A percentile compares a stretch with the other conserved stretches of the same genome.
phyloP scores from a whole-genome alignment of 2,329 filamentous ascomycete genomes.

The Fusarium sp. region DNA sequence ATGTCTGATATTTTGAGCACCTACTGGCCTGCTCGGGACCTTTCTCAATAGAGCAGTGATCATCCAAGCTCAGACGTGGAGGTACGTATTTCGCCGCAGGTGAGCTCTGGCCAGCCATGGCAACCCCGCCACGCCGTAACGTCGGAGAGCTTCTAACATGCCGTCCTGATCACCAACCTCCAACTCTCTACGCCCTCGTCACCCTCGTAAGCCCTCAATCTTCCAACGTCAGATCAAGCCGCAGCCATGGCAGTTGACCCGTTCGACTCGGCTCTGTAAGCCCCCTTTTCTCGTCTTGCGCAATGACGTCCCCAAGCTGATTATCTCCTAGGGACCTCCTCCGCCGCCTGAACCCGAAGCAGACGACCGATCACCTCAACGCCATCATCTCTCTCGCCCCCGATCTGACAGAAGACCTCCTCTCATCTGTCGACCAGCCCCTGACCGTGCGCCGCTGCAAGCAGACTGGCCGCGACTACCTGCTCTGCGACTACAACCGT shows the following conservation, averaged over 20 bases:
- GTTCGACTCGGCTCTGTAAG: conserved; percentile 84
- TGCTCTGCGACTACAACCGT: conserved; percentile 99
- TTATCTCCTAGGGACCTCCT: conserved; percentile 84
- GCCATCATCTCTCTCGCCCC: conserved; percentile 91
- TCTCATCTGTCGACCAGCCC: conserved; percentile 97
- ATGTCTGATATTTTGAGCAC: background rate
- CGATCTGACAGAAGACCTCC: conserved; percentile 95
- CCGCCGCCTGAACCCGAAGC: conserved; percentile 94
- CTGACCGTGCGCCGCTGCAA: conserved; percentile 88
- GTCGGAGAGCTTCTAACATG: conserved; percentile 38
- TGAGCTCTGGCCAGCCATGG: conserved; percentile 33
- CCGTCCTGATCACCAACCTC: conserved; percentile 10
- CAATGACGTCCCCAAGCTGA: conserved; percentile 29
- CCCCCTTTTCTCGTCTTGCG: conserved; percentile 6
- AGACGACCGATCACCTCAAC: conserved; percentile 90
- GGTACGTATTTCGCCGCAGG: conserved; percentile 36
- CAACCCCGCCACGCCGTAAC: conserved; percentile 46
- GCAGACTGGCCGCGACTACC: conserved; percentile 92
- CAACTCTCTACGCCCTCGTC: conserved; percentile 3
- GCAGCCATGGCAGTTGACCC: conserved; percentile 71
- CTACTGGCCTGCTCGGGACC: no score
- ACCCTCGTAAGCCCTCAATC: background rate
- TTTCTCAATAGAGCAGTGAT: background rate
- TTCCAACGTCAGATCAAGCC: background rate
- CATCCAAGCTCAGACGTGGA: conserved; percentile 27